phyloP scores from a whole-genome alignment of 805 yeast genomes.

The Candida nanaspora region DNA sequence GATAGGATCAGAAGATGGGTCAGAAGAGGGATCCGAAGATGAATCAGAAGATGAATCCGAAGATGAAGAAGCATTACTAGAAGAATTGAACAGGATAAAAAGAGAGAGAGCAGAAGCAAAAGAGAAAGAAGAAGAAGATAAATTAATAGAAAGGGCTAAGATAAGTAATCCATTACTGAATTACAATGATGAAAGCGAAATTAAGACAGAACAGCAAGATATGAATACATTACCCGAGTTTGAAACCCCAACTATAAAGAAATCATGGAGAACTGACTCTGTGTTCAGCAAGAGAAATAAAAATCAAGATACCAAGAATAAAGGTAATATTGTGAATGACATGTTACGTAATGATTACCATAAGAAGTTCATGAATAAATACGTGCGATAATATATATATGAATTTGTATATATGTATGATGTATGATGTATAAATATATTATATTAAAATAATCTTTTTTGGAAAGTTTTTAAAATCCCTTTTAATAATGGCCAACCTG shows the following conservation, averaged over 20 bases:
- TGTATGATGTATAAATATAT: background rate
- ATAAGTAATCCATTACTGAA: slow-evolving; percentile 20
- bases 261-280: slow-evolving; percentile 30
- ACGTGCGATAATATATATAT: slow-evolving; percentile 20
- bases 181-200: slow-evolving; percentile 5
- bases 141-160: slow-evolving; percentile 14
- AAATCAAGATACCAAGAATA: slow-evolving; percentile 8
- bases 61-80: slow-evolving; percentile 44
- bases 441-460: slow-evolving; percentile 21
- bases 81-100: slow-evolving; percentile 32
- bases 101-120: slow-evolving; percentile 24
- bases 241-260: slow-evolving; percentile 6
- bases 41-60: slow-evolving; percentile 35
- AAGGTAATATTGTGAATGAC: slow-evolving; percentile 18
- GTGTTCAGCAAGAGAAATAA: slow-evolving; percentile 19
- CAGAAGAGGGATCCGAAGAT: slow-evolving; percentile 23
- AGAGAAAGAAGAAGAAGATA: slow-evolving; percentile 20
- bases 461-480: slow-evolving; percentile 36
- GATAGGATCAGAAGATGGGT: slow-evolving; percentile 4
- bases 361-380: slow-evolving; percentile 32
- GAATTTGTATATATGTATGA: background rate
- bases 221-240: slow-evolving; percentile 7
- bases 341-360: slow-evolving; percentile 34
- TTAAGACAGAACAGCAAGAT: slow-evolving; percentile 5
- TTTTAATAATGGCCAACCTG: slow-evolving; percentile 67